These are phyloP conservation scores for Camellia granthamiana DNA, from an alignment of 148 eudicot genomes.

Conservation along the genomic window DNA sequence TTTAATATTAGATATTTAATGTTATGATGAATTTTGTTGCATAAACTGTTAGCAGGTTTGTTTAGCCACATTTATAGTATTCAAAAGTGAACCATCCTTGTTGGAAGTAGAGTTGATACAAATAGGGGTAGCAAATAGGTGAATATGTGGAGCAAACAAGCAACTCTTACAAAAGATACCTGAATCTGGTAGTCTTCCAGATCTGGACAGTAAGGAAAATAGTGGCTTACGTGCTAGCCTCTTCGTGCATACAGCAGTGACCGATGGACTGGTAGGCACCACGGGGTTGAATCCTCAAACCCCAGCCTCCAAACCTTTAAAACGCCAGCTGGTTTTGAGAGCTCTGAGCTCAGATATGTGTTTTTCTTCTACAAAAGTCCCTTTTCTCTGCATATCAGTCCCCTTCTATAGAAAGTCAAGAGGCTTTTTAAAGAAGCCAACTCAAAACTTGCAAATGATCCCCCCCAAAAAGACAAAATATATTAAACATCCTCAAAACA, in stretches of 20 bases:
- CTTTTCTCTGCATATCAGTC: background rate
- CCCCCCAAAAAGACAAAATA: background rate
- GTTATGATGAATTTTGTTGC: background rate
- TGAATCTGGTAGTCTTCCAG: too few species aligned
- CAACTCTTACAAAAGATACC: too few species aligned
- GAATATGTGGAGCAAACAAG: too few species aligned
- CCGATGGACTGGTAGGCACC: background rate
- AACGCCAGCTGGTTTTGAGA: background rate
- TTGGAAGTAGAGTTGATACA: background rate
- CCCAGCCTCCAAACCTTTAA: background rate
- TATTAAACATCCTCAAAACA: too few species aligned
- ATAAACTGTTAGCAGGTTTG: slow-evolving; percentile 7
- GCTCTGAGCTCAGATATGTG: background rate
- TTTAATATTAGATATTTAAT: background rate
- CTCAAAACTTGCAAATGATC: background rate
- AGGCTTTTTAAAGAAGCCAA: too few species aligned
- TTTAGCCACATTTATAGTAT: background rate
- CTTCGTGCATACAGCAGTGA: background rate
- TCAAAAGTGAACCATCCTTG: background rate
- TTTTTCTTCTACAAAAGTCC: background rate
- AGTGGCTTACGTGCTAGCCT: background rate
- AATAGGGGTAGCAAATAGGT: too few species aligned
- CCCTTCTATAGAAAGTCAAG: background rate
- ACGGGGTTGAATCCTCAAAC: background rate
- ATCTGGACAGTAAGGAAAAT: too few species aligned